Evolutionary conservation across 768 basidiomycete genomes (phyloP).

Genomic region (Mycena vitilis): DNA sequence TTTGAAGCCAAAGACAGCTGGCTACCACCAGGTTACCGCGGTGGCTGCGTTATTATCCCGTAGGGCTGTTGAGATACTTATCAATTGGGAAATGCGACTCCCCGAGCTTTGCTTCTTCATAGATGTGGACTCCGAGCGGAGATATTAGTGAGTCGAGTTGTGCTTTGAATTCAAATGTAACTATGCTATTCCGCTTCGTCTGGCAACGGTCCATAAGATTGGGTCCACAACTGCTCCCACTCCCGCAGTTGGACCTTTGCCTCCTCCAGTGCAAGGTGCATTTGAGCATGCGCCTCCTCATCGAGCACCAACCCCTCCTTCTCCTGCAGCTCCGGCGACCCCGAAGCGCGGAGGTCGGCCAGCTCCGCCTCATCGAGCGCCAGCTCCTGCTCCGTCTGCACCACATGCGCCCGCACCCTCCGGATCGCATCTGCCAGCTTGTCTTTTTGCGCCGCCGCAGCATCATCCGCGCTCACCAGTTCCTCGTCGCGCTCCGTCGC

Average conservation of each 20-base stretch:
- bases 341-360: background rate
- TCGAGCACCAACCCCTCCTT: background rate
- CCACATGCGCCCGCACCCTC: background rate
- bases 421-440: constrained; percentile 19
- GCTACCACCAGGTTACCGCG: too few relatives aligned
- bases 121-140: too few relatives aligned
- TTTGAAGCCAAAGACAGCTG: too few relatives aligned
- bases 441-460: background rate
- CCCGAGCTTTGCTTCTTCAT: too few relatives aligned
- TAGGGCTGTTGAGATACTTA: too few relatives aligned
- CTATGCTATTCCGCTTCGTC: too few relatives aligned
- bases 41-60: too few relatives aligned
- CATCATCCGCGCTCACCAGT: constrained; percentile 11
- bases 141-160: too few relatives aligned
- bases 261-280: background rate
- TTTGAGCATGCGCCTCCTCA: constrained; percentile 1
- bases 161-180: too few relatives aligned
- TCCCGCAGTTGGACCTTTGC: background rate
- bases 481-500: constrained; percentile 23
- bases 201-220: background rate
- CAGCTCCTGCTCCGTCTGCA: constrained; percentile 25
- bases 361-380: constrained; percentile 9
- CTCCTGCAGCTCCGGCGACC: background rate
- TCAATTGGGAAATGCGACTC: too few relatives aligned
- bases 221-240: background rate